Base-by-base conservation (phyloP, 148 eudicot genomes). In the Rhododendron mucronatum region DNA sequence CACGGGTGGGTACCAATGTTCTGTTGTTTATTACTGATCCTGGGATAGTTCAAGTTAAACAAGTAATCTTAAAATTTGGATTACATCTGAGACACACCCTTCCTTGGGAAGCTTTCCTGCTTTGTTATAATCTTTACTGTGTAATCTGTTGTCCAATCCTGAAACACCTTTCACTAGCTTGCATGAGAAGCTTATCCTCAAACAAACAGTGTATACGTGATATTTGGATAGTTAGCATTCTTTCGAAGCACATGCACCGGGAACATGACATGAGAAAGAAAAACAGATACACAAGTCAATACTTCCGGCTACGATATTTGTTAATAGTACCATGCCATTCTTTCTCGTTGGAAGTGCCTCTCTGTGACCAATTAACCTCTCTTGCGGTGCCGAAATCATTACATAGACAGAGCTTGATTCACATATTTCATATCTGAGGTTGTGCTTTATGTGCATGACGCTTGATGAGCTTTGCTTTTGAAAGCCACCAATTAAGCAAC, bases 211-310 rank as follows among this genome's bases (percentile, higher is more conserved):
- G 10, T 37, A 18, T 8, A 77, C 20, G 8, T 77, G 47, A 77
- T 79, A 23, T 79, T 47, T 14, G 26, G 55, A 18, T 16, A 44
- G 28, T 78, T n/a, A n/a, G 1, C 21, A 5, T 77, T 20, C 51
- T 79, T n/a, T 23, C 96, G 99, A 93, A 84, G 89, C 30, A 18
- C 65, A 59, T 59, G 82, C 61, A 51, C 63, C 4, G 26, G 61
- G 11, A 28, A 50, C 12, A 23, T 80, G 23, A 12, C 82, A 48
- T 80, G 39, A 50, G 55, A 80, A 14, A 50, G 82, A 80, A 28
- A 48, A 50, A 50, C 41, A 26, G 37, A 80, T 14, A 80, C 16
- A 57, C 50, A 33, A 55, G 84, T 11, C 53, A 65, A n/a, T 82
- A 41, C 33, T 30, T 65, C 20, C 7, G n/a, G 35, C 16, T 50